phyloP scores from a whole-genome alignment of 1,284 basidiomycete genomes.

The Ceratobasidium sp. region DNA sequence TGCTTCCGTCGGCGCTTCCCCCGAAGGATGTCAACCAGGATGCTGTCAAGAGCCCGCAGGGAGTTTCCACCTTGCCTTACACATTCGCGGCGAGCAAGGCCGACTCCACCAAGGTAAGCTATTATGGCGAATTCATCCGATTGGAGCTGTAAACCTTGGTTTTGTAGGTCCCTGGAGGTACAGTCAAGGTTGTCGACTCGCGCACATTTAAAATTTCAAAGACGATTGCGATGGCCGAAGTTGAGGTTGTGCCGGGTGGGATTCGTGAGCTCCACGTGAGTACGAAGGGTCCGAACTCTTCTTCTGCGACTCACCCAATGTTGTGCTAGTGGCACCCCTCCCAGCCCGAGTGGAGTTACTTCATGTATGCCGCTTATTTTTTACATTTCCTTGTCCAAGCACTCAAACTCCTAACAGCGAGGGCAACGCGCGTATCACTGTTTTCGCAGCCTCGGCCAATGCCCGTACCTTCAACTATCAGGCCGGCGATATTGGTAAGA shows the following conservation, averaged over 20 bases:
- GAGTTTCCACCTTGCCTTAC: slow-evolving; percentile 64
- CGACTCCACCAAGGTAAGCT: slow-evolving; percentile 56
- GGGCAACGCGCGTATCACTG: slow-evolving; percentile 38
- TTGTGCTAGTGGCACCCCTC: slow-evolving; percentile 74
- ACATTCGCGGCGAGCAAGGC: slow-evolving; percentile 66
- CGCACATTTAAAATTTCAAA: too few relatives aligned
- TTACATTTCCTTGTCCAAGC: slow-evolving; percentile 53
- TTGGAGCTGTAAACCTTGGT: neutral
- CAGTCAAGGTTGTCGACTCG: too few relatives aligned
- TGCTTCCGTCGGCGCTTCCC: slow-evolving; percentile 21
- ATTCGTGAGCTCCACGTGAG: slow-evolving; percentile 67
- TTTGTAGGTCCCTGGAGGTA: slow-evolving; percentile 20
- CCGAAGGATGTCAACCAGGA: slow-evolving; percentile 47
- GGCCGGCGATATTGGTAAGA: slow-evolving; percentile 70
- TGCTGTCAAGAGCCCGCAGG: slow-evolving; percentile 62
- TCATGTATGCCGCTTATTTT: slow-evolving; percentile 46
- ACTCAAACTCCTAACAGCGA: slow-evolving; percentile 58
- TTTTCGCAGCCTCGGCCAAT: slow-evolving; percentile 68
- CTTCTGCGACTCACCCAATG: slow-evolving; percentile 12
- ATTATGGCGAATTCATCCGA: too few relatives aligned
- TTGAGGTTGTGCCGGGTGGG: too few relatives aligned
- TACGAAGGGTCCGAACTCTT: slow-evolving; percentile 43
- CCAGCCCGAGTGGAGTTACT: slow-evolving; percentile 56
- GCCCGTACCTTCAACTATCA: too few relatives aligned
- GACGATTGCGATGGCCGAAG: too few relatives aligned